These are phyloP conservation scores for Fremontodendron californicum DNA, from an alignment of 345 rosid genomes.

Conservation along the genomic window DNA sequence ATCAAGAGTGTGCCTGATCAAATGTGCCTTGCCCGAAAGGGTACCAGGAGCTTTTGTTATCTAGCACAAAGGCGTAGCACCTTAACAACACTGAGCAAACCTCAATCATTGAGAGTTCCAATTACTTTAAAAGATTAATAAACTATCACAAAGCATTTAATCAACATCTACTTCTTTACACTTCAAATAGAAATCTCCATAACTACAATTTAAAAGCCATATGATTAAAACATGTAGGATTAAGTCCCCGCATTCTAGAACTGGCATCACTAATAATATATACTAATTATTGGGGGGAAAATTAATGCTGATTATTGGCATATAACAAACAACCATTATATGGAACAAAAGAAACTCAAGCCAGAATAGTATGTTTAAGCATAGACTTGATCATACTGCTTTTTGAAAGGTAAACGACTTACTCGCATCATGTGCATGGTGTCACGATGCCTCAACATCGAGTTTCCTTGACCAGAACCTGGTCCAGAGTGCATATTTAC, in stretches of 20 bases:
- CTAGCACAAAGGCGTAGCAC: too few relatives aligned
- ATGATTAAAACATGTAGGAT: neutral
- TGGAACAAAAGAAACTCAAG: neutral
- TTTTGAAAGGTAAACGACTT: slow-evolving; percentile 24
- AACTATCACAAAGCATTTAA: neutral
- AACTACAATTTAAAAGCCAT: neutral
- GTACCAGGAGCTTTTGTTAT: too few relatives aligned
- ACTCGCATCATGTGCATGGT: slow-evolving; percentile 72
- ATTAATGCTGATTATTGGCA: neutral
- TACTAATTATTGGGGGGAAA: neutral
- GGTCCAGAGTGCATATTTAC: slow-evolving; percentile 62
- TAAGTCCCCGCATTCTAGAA: neutral
- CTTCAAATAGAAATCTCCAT: neutral
- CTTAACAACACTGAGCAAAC: too few relatives aligned
- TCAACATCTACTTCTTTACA: neutral
- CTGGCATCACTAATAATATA: neutral
- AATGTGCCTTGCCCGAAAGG: too few relatives aligned
- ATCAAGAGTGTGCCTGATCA: too few relatives aligned
- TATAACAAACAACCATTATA: slow-evolving; percentile 8
- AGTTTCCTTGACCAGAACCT: too few relatives aligned
- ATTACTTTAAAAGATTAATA: neutral
- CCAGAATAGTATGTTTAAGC: neutral
- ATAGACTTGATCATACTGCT: neutral
- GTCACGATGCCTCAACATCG: slow-evolving; percentile 77
- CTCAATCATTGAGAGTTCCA: neutral